These are phyloP conservation scores for Protomyces macrosporus DNA, from an alignment of 1,139 yeast species.

Conservation along the genomic window DNA sequence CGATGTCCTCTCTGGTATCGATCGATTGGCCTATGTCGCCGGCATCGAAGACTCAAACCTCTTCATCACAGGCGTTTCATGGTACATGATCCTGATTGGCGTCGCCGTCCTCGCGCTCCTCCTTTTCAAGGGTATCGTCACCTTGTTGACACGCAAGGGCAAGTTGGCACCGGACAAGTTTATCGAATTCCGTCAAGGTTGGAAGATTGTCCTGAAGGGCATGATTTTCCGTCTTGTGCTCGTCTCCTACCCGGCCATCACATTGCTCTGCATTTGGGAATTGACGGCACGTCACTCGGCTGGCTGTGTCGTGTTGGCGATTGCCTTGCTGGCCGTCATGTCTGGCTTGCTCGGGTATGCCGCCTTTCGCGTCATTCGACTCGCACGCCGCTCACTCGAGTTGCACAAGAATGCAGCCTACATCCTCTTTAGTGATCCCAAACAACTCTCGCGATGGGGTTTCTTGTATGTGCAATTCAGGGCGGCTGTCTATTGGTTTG, in stretches of 20 bases:
- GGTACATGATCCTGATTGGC: constrained; percentile 71
- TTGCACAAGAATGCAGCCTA: constrained; percentile 90
- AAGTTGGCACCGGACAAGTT: constrained; percentile 49
- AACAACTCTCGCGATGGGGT: constrained; percentile 80
- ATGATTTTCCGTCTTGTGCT: constrained; percentile 66
- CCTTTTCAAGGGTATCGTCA: constrained; percentile 58
- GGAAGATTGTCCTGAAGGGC: constrained; percentile 82
- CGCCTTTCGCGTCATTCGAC: constrained; percentile 58
- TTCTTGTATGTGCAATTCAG: constrained; percentile 86
- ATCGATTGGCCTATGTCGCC: constrained; percentile 81
- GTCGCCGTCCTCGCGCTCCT: constrained; percentile 60
- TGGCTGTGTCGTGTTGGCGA: constrained; percentile 75
- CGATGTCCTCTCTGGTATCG: constrained; percentile 65
- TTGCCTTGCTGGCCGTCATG: constrained; percentile 55
- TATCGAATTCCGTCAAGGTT: constrained; percentile 69
- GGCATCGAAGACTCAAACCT: constrained; percentile 78
- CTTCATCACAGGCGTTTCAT: constrained; percentile 80
- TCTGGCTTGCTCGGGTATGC: constrained; percentile 66
- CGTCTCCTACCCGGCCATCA: constrained; percentile 57
- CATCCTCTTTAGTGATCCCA: constrained; percentile 76
- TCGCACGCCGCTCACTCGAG: constrained; percentile 66
- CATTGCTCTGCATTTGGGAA: constrained; percentile 83
- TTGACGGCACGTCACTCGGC: constrained; percentile 75
- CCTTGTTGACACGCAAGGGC: constrained; percentile 58
- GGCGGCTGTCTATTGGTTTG: constrained; percentile 82